Evolutionary conservation across 2,329 filamentous ascomycete species (phyloP).

Genomic region (Fusarium avenaceum): DNA sequence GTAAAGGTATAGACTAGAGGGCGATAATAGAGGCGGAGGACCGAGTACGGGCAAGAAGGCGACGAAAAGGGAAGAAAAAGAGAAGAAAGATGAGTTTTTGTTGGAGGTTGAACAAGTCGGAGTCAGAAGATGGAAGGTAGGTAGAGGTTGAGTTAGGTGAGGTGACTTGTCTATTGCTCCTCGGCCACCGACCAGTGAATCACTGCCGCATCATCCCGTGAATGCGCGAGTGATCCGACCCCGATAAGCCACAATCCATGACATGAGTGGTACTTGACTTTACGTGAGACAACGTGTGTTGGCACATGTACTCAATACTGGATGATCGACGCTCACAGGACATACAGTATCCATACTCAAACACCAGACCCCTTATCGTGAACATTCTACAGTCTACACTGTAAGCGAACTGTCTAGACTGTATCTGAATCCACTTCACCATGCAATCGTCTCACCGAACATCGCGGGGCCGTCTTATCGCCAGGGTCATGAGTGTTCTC

Average conservation of each 20-base stretch:
- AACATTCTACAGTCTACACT: conserved; percentile 7
- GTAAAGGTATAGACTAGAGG: conserved; percentile 11
- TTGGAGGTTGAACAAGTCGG: conserved; percentile 32
- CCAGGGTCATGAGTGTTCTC: conserved; percentile 36
- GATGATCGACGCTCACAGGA: conserved; percentile 9
- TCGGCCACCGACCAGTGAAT: conserved; percentile 48
- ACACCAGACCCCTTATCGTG: conserved; percentile 6
- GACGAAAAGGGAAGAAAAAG: conserved; percentile 12
- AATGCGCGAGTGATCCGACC: conserved; percentile 45
- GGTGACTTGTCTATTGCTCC: conserved; percentile 45
- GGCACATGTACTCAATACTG: conserved; percentile 22
- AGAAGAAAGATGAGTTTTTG: conserved; percentile 22
- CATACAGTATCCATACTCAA: neutral
- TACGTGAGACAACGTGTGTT: conserved; percentile 18
- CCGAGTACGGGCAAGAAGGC: conserved; percentile 5
- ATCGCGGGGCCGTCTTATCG: conserved; percentile 44
- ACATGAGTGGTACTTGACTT: conserved; percentile 28
- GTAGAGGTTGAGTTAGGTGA: conserved; percentile 42
- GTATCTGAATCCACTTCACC: neutral
- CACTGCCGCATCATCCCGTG: conserved; percentile 52
- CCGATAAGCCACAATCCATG: conserved; percentile 48
- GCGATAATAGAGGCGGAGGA: conserved; percentile 16
- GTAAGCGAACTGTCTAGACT: conserved; percentile 7
- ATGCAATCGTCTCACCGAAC: conserved; percentile 24
- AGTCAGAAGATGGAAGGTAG: conserved; percentile 33